Base-by-base conservation (phyloP, 495 filamentous ascomycete genomes). In the Jackrogersella minutella region DNA sequence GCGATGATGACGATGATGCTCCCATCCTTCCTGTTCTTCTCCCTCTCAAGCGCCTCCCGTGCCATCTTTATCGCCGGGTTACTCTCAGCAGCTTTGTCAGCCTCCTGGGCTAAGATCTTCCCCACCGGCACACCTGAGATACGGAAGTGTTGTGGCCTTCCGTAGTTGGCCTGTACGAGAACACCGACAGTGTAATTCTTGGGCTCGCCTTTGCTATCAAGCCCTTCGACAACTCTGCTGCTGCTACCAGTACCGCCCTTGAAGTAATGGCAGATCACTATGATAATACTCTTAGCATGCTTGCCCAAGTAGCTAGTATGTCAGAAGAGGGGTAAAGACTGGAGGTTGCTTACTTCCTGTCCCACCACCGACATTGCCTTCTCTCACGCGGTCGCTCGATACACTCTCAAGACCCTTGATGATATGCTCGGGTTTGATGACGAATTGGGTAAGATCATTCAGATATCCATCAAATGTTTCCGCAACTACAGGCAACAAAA, bases 151-250 rank as follows among this genome's bases (percentile, higher is more conserved):
- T 74, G 68, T 59, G 72, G 72, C 6, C 66, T 56, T 0, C 84
- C 84, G 49, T 82, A 86, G 56, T 85, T 86, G 17, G 79, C 76
- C 69, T 85, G 83, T 19, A 82, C 80, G 21, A 86, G 71, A 9
- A 77, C 82, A 3, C 62, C 84, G 4, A 86, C 74, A 0, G 83
- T 85, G 58, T 84, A 86, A 21, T 61, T 65, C 62, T 72, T 78
- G 14, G 67, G 64, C n/a, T 66, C 65, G 4, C 68, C 71, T 22
- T 59, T 54, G 22, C 30, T 67, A 21, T 73, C 76, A 10, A 76
- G 60, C 11, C 78, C 76, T 3, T 69, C 71, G 7, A 85, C 74
- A 1, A 82, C 30, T 16, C 84, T 71, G 61, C 80, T 83, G 17
- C 78, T 76, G 1, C 76, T 81, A 17, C 82, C 82, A 5, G 83